A percentile compares a stretch with the other conserved stretches of the same genome.
Evolutionary conservation across 208 protist species (phyloP).

Genomic region (Lotmaria passim): DNA sequence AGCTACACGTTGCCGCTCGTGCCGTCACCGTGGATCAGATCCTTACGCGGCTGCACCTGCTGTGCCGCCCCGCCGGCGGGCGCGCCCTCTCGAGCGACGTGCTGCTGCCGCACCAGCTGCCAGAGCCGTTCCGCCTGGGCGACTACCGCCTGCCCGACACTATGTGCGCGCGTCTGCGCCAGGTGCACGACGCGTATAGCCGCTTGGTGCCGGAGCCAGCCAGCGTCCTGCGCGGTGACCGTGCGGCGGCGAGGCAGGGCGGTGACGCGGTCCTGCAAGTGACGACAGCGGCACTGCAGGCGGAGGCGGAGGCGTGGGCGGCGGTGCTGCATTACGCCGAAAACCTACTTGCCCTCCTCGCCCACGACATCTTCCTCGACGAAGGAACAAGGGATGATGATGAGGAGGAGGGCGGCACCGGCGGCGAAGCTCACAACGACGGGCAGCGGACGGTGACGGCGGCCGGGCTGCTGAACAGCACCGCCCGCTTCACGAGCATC

Average conservation of each 20-base stretch:
- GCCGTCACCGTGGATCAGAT: conserved; percentile 12
- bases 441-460: neutral
- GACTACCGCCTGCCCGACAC: conserved; percentile 66
- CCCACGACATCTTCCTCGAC: conserved; percentile 43
- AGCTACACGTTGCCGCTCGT: neutral
- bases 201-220: conserved; percentile 10
- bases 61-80: conserved; percentile 24
- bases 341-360: conserved; percentile 45
- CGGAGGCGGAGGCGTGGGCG: conserved; percentile 58
- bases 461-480: conserved; percentile 36
- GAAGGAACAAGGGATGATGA: neutral
- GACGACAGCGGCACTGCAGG: conserved; percentile 24
- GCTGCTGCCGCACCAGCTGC: conserved; percentile 60
- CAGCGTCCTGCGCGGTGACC: neutral
- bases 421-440: neutral
- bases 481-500: conserved; percentile 58
- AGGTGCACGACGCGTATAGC: conserved; percentile 40
- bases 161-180: conserved; percentile 38
- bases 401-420: neutral
- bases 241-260: neutral
- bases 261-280: neutral
- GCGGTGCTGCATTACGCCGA: conserved; percentile 47
- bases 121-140: conserved; percentile 53
- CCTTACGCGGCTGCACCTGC: conserved; percentile 16
- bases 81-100: conserved; percentile 48